Percentiles rank a stretch among this genome's conserved stretches.
Conservation (phyloP, 1,284 basidiomycete species). For the Gymnopus androsaceus region DNA sequence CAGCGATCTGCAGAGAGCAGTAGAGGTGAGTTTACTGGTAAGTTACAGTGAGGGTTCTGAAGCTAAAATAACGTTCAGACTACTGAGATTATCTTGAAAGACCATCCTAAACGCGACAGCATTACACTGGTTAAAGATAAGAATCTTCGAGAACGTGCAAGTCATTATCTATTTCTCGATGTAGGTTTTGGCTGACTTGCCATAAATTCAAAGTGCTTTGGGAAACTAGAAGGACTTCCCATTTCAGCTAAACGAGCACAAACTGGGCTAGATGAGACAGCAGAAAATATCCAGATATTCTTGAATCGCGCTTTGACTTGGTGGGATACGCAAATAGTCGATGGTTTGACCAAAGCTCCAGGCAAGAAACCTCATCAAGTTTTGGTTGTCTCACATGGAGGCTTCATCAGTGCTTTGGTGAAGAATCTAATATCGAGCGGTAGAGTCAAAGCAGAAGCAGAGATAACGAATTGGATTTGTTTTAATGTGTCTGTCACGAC, state of each 20-base stretch:
- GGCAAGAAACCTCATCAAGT: constrained; percentile 35
- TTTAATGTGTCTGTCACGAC: constrained; percentile 63
- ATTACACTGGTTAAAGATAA: constrained; percentile 42
- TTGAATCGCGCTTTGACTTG: constrained; percentile 50
- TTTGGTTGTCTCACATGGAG: constrained; percentile 69
- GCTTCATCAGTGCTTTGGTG: constrained; percentile 57
- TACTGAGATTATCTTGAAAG: constrained; percentile 56
- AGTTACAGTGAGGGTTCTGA: not conserved
- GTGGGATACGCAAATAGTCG: constrained; percentile 56
- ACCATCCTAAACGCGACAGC: constrained; percentile 42
- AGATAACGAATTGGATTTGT: constrained; percentile 41
- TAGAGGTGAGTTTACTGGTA: constrained; percentile 48
- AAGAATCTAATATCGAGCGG: constrained; percentile 44
- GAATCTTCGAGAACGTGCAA: constrained; percentile 65
- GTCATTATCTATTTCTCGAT: constrained; percentile 20
- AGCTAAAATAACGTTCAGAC: constrained; percentile 45
- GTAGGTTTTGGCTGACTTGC: not conserved
- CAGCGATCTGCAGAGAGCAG: constrained; percentile 68
- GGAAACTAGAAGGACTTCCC: constrained; percentile 57
- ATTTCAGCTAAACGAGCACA: constrained; percentile 18
- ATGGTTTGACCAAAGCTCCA: not conserved
- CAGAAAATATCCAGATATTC: constrained; percentile 45
- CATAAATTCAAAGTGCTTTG: constrained; percentile 54
- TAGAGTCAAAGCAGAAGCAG: constrained; percentile 38
- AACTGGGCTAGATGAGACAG: constrained; percentile 26